Conservation (phyloP, 2,329 filamentous ascomycete species). For the Aureobasidium sp. region DNA sequence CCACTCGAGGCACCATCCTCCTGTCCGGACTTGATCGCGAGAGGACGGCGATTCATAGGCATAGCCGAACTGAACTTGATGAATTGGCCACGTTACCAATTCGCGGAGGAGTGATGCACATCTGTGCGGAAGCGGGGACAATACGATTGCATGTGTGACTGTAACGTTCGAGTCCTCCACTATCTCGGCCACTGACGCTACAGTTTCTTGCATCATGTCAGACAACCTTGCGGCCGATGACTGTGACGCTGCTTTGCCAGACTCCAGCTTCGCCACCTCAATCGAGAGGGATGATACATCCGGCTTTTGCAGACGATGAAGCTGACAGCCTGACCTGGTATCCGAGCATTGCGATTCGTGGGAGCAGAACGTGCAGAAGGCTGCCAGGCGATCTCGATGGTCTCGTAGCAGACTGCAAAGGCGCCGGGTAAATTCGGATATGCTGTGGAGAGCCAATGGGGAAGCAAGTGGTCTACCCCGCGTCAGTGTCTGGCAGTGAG, state of each 20-base stretch:
- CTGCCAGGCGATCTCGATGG: conserved; percentile 2
- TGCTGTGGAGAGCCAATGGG: neutral
- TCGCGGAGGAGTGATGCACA: conserved; percentile 1
- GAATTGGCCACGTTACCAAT: conserved; percentile 10
- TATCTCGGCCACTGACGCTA: neutral
- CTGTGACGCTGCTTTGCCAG: neutral
- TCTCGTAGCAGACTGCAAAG: conserved; percentile 5
- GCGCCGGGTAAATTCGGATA: neutral
- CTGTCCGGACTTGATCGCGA: neutral
- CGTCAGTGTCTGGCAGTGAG: neutral
- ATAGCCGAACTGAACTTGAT: conserved; percentile 8
- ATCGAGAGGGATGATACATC: neutral
- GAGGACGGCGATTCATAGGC: neutral
- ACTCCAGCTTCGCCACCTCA: neutral
- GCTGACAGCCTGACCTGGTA: conserved; percentile 1
- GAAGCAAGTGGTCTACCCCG: conserved; percentile 3
- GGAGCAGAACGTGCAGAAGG: conserved; percentile 1
- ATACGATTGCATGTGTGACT: conserved; percentile 13
- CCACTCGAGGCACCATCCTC: conserved; percentile 4
- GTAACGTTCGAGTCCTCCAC: neutral
- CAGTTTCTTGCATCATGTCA: neutral
- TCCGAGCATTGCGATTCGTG: conserved; percentile 1
- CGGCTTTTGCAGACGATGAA: conserved; percentile 7
- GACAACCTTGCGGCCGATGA: neutral
- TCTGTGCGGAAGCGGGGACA: conserved; percentile 14